Conservation (phyloP, 345 rosid genomes). For the Gossypium herbaceum region DNA sequence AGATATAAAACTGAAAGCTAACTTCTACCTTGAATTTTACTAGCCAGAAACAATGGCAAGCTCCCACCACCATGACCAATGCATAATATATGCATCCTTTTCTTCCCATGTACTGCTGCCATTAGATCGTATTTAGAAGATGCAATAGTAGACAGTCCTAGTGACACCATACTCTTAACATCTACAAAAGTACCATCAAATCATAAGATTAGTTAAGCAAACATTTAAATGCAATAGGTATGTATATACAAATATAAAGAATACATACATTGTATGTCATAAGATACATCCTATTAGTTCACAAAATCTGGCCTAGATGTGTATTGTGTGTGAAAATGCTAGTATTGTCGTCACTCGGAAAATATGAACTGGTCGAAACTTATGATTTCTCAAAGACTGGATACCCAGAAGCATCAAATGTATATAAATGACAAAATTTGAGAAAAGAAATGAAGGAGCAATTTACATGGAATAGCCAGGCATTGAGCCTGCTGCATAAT, state of each 20-base stretch:
- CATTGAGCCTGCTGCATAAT: slow-evolving; percentile 82
- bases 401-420: neutral
- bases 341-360: neutral
- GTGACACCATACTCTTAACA: slow-evolving; percentile 79
- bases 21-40: slow-evolving; percentile 59
- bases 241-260: neutral
- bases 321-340: neutral
- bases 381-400: neutral
- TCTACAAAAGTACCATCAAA: slow-evolving; percentile 41
- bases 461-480: slow-evolving; percentile 82
- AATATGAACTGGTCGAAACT: neutral
- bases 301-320: neutral
- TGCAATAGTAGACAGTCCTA: slow-evolving; percentile 64
- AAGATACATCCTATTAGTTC: neutral
- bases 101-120: slow-evolving; percentile 52
- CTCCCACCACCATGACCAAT: slow-evolving; percentile 97
- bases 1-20: neutral
- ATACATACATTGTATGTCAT: neutral
- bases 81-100: slow-evolving; percentile 63
- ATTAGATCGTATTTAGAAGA: slow-evolving; percentile 51
- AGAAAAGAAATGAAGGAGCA: slow-evolving; percentile 3
- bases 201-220: slow-evolving; percentile 9
- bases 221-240: neutral
- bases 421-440: neutral
- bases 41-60: slow-evolving; percentile 79